A percentile compares a stretch with the other conserved stretches of the same genome.
Conservation (phyloP, 768 basidiomycete species). For the Kwoniella europaea region DNA sequence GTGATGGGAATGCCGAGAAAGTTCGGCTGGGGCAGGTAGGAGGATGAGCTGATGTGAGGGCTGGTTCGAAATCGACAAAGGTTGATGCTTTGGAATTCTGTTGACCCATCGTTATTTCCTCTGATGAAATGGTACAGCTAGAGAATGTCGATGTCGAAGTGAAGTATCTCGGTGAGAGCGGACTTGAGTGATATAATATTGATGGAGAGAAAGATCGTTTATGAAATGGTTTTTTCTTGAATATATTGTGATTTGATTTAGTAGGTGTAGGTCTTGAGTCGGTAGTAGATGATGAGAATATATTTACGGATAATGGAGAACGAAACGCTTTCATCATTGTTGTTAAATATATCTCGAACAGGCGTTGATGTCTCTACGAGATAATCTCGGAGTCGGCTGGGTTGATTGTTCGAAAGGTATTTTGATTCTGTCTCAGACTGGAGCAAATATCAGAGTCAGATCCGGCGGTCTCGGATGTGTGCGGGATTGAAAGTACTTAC, state of each 20-base stretch:
- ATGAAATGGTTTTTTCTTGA: neutral
- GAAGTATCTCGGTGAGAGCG: neutral
- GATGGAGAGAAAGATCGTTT: neutral
- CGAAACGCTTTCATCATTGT: conserved; percentile 7
- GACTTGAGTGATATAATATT: neutral
- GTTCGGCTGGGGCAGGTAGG: neutral
- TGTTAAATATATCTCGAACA: conserved; percentile 1
- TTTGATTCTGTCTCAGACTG: conserved; percentile 9
- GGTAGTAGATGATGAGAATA: neutral
- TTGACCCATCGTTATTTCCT: conserved; percentile 12
- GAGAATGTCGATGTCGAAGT: neutral
- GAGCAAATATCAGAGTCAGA: neutral
- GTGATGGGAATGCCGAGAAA: conserved; percentile 4
- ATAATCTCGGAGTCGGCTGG: conserved; percentile 20
- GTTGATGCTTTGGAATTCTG: conserved; percentile 3
- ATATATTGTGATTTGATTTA: neutral
- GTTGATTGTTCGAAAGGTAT: conserved; percentile 18
- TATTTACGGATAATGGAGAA: conserved; percentile 1
- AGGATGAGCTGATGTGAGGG: neutral
- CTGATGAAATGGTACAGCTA: neutral
- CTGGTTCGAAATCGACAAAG: neutral
- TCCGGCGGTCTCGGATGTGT: conserved; percentile 6
- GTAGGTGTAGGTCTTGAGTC: neutral
- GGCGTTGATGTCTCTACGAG: neutral
- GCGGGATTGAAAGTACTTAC: neutral